A percentile compares a stretch with the other conserved stretches of the same genome.
Evolutionary conservation across 768 basidiomycete genomes (phyloP).

Genomic region (Boletus pseudopeckii): DNA sequence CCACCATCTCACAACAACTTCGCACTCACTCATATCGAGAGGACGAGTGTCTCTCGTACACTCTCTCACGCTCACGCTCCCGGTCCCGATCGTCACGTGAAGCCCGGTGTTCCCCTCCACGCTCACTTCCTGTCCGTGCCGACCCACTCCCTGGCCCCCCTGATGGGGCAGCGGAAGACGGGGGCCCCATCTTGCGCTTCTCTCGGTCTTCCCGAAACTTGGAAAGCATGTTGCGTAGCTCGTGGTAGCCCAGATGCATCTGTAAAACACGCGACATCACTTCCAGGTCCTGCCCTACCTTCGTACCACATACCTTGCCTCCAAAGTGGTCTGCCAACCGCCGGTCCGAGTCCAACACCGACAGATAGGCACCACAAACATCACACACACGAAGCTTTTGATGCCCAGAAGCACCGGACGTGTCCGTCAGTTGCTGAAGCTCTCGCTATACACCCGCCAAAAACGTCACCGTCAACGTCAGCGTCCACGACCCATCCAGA

Average conservation of each 20-base stretch:
- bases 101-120: conserved; percentile 52
- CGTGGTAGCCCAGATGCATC: conserved; percentile 99
- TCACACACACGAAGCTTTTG: conserved; percentile 99
- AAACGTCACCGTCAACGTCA: conserved; percentile 5
- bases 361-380: conserved; percentile 99
- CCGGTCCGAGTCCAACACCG: conserved; percentile 95
- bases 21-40: conserved; percentile 70
- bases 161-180: conserved; percentile 37
- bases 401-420: conserved; percentile 98
- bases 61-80: conserved; percentile 64
- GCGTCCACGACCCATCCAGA: not conserved
- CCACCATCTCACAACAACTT: conserved; percentile 18
- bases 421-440: conserved; percentile 93
- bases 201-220: conserved; percentile 91
- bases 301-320: conserved; percentile 73
- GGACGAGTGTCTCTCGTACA: conserved; percentile 63
- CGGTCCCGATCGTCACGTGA: conserved; percentile 66
- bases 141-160: conserved; percentile 37
- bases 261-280: conserved; percentile 39
- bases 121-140: conserved; percentile 41
- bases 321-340: conserved; percentile 99
- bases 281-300: conserved; percentile 20
- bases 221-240: conserved; percentile 88
- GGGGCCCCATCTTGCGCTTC: conserved; percentile 63
- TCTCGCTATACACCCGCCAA: conserved; percentile 58